phyloP scores from a whole-genome alignment of 371 early-diverging fungal genomes.

The Funneliformis caledonium region DNA sequence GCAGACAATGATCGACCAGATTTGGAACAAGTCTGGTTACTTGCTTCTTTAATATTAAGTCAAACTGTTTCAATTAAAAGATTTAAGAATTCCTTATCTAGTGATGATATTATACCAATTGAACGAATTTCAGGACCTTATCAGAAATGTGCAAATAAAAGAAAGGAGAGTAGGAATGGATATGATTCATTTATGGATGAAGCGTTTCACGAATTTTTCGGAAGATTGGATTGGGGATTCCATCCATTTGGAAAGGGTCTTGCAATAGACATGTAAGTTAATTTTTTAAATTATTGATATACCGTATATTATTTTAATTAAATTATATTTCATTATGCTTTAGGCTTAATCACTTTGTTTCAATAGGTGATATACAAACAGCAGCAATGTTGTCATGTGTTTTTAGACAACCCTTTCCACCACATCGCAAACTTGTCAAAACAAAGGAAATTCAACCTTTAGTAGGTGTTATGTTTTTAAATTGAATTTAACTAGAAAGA shows the following conservation, averaged over 20 bases:
- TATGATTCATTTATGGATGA: conserved; percentile 47
- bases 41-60: conserved; percentile 70
- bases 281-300: conserved; percentile 14
- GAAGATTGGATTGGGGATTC: conserved; percentile 66
- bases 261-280: conserved; percentile 64
- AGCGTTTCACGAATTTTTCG: conserved; percentile 43
- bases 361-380: conserved; percentile 82
- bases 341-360: conserved; percentile 69
- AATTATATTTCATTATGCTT: conserved; percentile 6
- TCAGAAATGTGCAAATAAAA: conserved; percentile 40
- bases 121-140: conserved; percentile 45
- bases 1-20: conserved; percentile 56
- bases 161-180: conserved; percentile 49
- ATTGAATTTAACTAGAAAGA: neutral
- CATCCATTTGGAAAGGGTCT: conserved; percentile 75
- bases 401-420: conserved; percentile 56
- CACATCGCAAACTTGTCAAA: conserved; percentile 9
- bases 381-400: conserved; percentile 83
- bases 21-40: conserved; percentile 70
- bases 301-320: neutral
- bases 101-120: conserved; percentile 43
- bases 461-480: neutral
- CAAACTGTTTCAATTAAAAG: conserved; percentile 48
- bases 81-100: conserved; percentile 12
- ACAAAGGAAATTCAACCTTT: neutral